Evolutionary conservation across 2,329 filamentous ascomycete genomes (phyloP).

Genomic region (Orbilia oligospora): DNA sequence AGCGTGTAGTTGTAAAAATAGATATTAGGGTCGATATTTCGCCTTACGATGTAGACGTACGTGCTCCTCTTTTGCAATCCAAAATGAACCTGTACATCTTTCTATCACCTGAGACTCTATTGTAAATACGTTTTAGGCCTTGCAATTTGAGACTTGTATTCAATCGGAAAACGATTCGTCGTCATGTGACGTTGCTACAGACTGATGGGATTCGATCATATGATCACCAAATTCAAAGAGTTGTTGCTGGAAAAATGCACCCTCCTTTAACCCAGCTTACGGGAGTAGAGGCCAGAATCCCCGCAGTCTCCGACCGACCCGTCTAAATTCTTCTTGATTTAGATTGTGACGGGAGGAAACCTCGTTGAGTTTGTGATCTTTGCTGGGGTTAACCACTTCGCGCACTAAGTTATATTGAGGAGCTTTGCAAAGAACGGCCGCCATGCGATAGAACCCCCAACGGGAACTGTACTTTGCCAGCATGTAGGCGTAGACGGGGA

Average conservation of each 20-base stretch:
- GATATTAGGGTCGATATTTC: too few species aligned
- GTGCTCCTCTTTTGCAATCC: too few species aligned
- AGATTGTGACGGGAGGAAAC: constrained; percentile 68
- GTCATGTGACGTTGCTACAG: too few species aligned
- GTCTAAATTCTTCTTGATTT: constrained; percentile 65
- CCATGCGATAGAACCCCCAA: constrained; percentile 68
- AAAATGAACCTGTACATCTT: too few species aligned
- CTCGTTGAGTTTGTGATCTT: constrained; percentile 63
- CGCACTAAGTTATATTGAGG: constrained; percentile 64
- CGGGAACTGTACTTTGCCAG: constrained; percentile 68
- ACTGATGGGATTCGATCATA: too few species aligned
- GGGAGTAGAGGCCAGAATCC: constrained; percentile 67
- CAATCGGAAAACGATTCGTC: too few species aligned
- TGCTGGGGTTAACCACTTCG: constrained; percentile 69
- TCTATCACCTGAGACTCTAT: too few species aligned
- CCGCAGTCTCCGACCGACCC: constrained; percentile 64
- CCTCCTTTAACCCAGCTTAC: constrained; percentile 30
- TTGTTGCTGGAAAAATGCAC: not conserved
- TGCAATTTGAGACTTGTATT: too few species aligned
- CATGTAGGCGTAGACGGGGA: constrained; percentile 68
- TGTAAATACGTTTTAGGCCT: too few species aligned
- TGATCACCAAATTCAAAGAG: too few species aligned
- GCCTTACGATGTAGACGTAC: too few species aligned
- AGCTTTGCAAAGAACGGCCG: constrained; percentile 65
- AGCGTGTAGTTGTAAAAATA: too few species aligned